phyloP scores from a whole-genome alignment of 2,329 filamentous ascomycete genomes.

The Mycosphaerella sp. region DNA sequence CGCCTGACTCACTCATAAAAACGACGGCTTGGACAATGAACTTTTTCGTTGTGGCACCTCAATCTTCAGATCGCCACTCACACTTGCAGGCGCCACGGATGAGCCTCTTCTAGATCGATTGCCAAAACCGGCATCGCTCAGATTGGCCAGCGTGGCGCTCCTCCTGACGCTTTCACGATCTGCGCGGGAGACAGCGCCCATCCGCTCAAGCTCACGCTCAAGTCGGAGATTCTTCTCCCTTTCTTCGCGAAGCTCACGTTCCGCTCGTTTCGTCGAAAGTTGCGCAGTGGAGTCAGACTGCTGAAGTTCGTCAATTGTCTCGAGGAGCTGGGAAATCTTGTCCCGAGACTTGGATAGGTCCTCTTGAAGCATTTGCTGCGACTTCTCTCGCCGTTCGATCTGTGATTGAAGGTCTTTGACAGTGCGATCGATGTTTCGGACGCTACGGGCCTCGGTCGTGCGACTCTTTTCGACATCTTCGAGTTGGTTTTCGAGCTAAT shows the following conservation, averaged over 20 bases:
- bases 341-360: constrained; percentile 81
- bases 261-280: constrained; percentile 73
- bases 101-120: constrained; percentile 38
- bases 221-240: constrained; percentile 71
- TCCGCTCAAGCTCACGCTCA: constrained; percentile 73
- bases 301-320: constrained; percentile 90
- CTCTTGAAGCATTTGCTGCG: constrained; percentile 69
- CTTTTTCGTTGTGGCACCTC: constrained; percentile 38
- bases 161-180: constrained; percentile 48
- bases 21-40: constrained; percentile 47
- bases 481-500: constrained; percentile 55
- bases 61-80: constrained; percentile 31
- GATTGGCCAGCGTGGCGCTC: constrained; percentile 30
- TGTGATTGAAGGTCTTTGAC: constrained; percentile 91
- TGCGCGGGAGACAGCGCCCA: constrained; percentile 61
- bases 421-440: constrained; percentile 86
- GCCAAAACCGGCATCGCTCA: constrained; percentile 39
- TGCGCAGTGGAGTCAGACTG: constrained; percentile 76
- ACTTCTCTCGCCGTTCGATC: constrained; percentile 88
- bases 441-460: constrained; percentile 74
- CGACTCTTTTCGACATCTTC: constrained; percentile 77
- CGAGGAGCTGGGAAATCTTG: constrained; percentile 81
- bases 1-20: constrained; percentile 40
- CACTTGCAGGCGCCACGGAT: constrained; percentile 36
- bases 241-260: constrained; percentile 85